Evolutionary conservation across 139 green algal genomes (phyloP).

Genomic region (Astrephomene gubernaculifera): DNA sequence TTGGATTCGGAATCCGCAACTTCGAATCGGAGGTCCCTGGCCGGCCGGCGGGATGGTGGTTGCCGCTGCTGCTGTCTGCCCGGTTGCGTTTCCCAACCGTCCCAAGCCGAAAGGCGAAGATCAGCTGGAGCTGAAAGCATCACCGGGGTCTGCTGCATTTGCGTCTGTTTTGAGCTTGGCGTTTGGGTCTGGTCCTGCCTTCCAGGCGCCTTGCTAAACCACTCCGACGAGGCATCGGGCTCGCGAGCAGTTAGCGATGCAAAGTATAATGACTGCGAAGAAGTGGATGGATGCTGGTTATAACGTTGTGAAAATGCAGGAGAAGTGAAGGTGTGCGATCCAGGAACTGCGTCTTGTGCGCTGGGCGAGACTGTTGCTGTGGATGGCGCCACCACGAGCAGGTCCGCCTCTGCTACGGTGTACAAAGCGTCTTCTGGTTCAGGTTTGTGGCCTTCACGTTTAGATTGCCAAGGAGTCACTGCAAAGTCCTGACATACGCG

Average conservation of each 20-base stretch:
- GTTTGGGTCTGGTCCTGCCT: no score
- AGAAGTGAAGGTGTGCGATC: no score
- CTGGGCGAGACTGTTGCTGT: no score
- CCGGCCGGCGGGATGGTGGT: background rate
- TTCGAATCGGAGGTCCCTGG: background rate
- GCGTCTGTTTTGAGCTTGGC: background rate
- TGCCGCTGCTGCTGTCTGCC: background rate
- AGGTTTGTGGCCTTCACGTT: background rate
- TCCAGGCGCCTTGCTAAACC: no score
- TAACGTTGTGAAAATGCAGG: no score
- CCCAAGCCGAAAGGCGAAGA: background rate
- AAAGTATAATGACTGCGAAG: no score
- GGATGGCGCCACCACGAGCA: no score
- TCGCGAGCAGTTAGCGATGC: no score
- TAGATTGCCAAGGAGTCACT: constrained; percentile 2
- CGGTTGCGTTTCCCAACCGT: background rate
- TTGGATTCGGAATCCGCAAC: background rate
- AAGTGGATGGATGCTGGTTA: no score
- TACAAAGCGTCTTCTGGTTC: background rate
- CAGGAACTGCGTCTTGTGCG: no score
- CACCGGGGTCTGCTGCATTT: background rate
- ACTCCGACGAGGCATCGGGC: no score
- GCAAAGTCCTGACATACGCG: constrained; percentile 21
- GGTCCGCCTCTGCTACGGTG: background rate
- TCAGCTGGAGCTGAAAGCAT: background rate